These are phyloP conservation scores for Populus nigra DNA, from an alignment of 345 rosid species.

Conservation along the genomic window DNA sequence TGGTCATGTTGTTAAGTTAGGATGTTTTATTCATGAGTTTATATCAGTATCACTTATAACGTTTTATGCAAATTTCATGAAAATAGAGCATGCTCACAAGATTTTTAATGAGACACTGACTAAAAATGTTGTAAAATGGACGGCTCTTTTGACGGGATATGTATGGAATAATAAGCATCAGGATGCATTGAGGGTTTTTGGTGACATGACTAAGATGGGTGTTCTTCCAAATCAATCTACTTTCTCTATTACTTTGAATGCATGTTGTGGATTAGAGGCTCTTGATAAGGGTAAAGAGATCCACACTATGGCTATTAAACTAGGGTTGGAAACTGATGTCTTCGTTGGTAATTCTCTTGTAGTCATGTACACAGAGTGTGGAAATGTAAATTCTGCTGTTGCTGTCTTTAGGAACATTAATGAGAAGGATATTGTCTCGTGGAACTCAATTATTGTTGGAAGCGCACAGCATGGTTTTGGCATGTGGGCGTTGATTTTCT, in stretches of 20 bases:
- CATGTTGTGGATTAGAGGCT: slow-evolving; percentile 60
- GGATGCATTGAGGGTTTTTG: slow-evolving; percentile 47
- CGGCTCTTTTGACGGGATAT: slow-evolving; percentile 62
- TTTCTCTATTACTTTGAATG: slow-evolving; percentile 58
- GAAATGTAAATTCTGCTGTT: slow-evolving; percentile 42
- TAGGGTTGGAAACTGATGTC: slow-evolving; percentile 51
- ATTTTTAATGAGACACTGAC: slow-evolving; percentile 43
- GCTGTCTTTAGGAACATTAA: slow-evolving; percentile 41
- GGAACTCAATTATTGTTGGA: slow-evolving; percentile 66
- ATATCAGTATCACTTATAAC: slow-evolving; percentile 60
- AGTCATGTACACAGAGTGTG: slow-evolving; percentile 59
- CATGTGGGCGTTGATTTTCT: slow-evolving; percentile 45
- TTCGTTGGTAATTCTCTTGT: slow-evolving; percentile 68
- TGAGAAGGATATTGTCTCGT: slow-evolving; percentile 54
- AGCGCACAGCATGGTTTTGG: slow-evolving; percentile 72
- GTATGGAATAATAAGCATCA: slow-evolving; percentile 50
- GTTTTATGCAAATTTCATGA: slow-evolving; percentile 58
- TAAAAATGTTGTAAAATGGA: slow-evolving; percentile 58
- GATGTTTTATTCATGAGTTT: slow-evolving; percentile 46
- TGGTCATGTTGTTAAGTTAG: slow-evolving; percentile 45
- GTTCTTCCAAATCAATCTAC: slow-evolving; percentile 73
- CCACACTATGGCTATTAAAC: slow-evolving; percentile 48
- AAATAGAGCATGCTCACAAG: slow-evolving; percentile 37
- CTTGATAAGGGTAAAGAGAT: slow-evolving; percentile 65
- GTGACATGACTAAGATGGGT: slow-evolving; percentile 46